Evolutionary conservation across 768 basidiomycete species (phyloP), one percentile per base, ranked within the genome.

Genomic region (Filobasidium floriforme): DNA sequence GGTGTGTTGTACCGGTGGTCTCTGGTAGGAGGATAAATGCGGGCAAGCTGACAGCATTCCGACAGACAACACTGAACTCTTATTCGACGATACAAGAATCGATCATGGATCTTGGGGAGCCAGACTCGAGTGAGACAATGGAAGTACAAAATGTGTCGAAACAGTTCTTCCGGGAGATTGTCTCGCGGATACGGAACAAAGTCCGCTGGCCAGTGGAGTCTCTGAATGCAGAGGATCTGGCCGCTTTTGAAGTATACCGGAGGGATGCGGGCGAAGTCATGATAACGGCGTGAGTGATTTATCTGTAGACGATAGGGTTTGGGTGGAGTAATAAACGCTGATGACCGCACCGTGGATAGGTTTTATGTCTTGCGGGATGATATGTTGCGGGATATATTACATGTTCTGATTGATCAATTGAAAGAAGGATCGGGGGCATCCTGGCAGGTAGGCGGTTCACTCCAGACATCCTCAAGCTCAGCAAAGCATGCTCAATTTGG

Each of bases 301-400:
- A 9, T 28, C 55, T 57, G 9, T 37, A 37, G 32, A 3, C 9
- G 32, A 9, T 9, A 3, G 9, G 32, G 32, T 9, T 37, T 9
- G 32, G 32, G 4, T 3, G 32, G 32, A 37, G 32, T 3, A 37
- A 37, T n/a, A n/a, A n/a, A n/a, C n/a, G 9, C 44, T 66, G n/a
- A 61, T 32, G 22, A 19, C 40, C 41, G 26, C 18, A 37, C 24
- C 7, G 7, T 15, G 51, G 46, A 40, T 59, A 79, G 77, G 12
- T 94, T 88, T 72, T 96, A 94, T 74, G 84, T 94, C 40, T 82
- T 96, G 1, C 85, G 91, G 46, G 85, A 89, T 61, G 86, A 90
- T 60, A 88, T 94, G 85, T 82, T 94, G 40, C 82, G 81, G 0
- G 88, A 83, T 72, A 85, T 88, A 69, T 80, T 91, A 44, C 82